These are phyloP conservation scores for Didymella glomerata DNA, from an alignment of 2,329 filamentous ascomycete genomes.

Conservation along the genomic window DNA sequence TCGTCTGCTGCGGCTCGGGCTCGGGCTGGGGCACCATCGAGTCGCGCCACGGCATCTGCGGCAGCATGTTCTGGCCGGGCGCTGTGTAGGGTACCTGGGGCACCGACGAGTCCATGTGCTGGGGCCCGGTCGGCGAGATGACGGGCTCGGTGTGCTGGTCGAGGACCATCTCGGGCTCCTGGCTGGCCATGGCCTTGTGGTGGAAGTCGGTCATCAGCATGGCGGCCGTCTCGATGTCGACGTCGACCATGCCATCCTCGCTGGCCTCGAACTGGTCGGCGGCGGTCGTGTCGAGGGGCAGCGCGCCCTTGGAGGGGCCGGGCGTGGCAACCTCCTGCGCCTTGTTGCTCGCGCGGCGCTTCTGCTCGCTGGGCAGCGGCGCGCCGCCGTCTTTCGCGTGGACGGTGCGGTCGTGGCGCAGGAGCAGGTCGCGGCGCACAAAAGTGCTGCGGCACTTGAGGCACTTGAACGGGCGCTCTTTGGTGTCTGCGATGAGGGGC, in stretches of 20 bases:
- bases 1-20: slow-evolving; percentile 77
- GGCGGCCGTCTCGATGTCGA: slow-evolving; percentile 95
- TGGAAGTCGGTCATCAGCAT: slow-evolving; percentile 99
- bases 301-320: slow-evolving; percentile 74
- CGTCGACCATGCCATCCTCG: slow-evolving; percentile 90
- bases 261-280: slow-evolving; percentile 92
- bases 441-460: slow-evolving; percentile 98
- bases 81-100: slow-evolving; percentile 74
- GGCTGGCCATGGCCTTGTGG: slow-evolving; percentile 86
- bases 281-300: slow-evolving; percentile 83
- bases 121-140: slow-evolving; percentile 75
- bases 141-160: slow-evolving; percentile 67
- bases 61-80: slow-evolving; percentile 78
- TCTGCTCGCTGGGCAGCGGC: slow-evolving; percentile 91
- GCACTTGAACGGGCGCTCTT: slow-evolving; percentile 98
- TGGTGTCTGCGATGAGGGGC: slow-evolving; percentile 76
- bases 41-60: slow-evolving; percentile 93
- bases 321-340: slow-evolving; percentile 63
- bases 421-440: slow-evolving; percentile 92
- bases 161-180: slow-evolving; percentile 65
- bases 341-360: slow-evolving; percentile 79
- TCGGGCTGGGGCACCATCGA: slow-evolving; percentile 80
- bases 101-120: slow-evolving; percentile 75
- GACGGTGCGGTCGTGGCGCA: slow-evolving; percentile 97
- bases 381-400: slow-evolving; percentile 97